A percentile compares a stretch with the other conserved stretches of the same genome.
Evolutionary conservation across 306 rosid genomes (phyloP).

Genomic region (Fragaria iinumae): DNA sequence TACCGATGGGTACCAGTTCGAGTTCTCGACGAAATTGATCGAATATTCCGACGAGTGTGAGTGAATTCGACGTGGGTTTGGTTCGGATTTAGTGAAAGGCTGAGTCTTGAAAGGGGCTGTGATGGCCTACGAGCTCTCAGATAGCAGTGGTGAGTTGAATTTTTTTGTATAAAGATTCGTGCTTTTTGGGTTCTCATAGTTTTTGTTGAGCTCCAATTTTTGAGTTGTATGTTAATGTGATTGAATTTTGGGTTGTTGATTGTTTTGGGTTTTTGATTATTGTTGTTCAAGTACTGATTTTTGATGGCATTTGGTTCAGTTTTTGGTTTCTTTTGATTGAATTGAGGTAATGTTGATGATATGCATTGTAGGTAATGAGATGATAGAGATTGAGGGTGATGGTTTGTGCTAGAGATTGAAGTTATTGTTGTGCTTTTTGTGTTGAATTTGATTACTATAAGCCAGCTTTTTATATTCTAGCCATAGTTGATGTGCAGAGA

Average conservation of each 20-base stretch:
- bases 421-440: not conserved
- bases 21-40: conserved; percentile 23
- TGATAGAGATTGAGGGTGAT: not conserved
- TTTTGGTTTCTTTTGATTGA: not conserved
- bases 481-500: not conserved
- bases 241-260: conserved; percentile 5
- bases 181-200: conserved; percentile 14
- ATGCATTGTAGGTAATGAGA: not conserved
- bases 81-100: conserved; percentile 16
- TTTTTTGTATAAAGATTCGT: not conserved
- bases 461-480: not conserved
- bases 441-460: not conserved
- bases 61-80: conserved; percentile 30
- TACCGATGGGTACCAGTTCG: conserved; percentile 9
- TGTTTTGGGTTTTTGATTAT: not conserved
- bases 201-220: conserved; percentile 13
- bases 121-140: conserved; percentile 73
- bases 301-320: conserved; percentile 16
- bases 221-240: not conserved
- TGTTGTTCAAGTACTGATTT: conserved; percentile 16
- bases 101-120: conserved; percentile 18
- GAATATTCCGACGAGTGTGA: conserved; percentile 19
- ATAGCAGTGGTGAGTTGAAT: conserved; percentile 66
- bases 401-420: not conserved
- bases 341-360: not conserved